Conservation (phyloP, 768 basidiomycete genomes). For the Mycena latifolia region DNA sequence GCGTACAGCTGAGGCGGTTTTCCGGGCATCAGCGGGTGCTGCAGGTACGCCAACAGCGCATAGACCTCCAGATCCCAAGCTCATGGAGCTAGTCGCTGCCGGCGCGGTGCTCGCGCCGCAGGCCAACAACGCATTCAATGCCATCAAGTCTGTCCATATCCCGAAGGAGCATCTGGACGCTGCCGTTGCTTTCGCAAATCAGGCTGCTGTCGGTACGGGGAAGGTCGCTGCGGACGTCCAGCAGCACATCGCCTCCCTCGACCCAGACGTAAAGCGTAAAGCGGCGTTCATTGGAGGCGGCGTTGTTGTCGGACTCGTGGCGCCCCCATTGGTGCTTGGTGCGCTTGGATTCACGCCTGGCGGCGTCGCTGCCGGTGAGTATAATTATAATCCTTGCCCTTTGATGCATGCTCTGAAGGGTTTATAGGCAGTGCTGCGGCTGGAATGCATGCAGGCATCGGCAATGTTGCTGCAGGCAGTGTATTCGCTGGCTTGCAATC, state of each 20-base stretch:
- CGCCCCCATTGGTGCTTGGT: conserved; percentile 13
- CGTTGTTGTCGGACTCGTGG: conserved; percentile 21
- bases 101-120: conserved; percentile 16
- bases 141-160: conserved; percentile 19
- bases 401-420: conserved; percentile 17
- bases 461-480: conserved; percentile 22
- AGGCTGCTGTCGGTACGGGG: conserved; percentile 19
- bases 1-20: conserved; percentile 18
- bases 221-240: conserved; percentile 11
- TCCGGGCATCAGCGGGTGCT: conserved; percentile 12
- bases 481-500: conserved; percentile 24
- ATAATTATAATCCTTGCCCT: conserved; percentile 10
- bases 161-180: conserved; percentile 17
- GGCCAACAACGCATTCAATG: conserved; percentile 11
- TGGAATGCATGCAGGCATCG: conserved; percentile 22
- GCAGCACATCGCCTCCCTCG: conserved; percentile 11
- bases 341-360: conserved; percentile 19
- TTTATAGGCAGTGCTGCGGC: conserved; percentile 26
- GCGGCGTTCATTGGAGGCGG: conserved; percentile 13
- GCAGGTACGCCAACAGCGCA: conserved; percentile 20
- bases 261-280: conserved; percentile 19
- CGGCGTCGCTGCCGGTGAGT: conserved; percentile 21
- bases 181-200: conserved; percentile 14
- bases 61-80: conserved; percentile 11
- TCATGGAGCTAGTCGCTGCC: conserved; percentile 18